These are phyloP conservation scores for Talaromyces sp. DNA, from an alignment of 2,329 filamentous ascomycete species.

Conservation along the genomic window DNA sequence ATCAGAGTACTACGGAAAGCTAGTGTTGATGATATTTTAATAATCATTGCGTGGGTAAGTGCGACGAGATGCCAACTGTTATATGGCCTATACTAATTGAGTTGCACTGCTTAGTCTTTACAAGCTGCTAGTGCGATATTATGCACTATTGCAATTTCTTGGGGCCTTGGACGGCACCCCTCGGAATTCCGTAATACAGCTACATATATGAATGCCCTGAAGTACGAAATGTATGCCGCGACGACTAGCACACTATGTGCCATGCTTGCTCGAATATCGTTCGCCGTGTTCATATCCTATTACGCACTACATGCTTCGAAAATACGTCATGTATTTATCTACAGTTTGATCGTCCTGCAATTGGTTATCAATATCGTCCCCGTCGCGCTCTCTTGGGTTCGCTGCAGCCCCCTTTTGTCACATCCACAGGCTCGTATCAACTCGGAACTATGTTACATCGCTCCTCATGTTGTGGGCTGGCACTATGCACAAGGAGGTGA, in stretches of 20 bases:
- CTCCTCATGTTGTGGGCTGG: constrained; percentile 6
- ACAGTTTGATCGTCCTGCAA: constrained; percentile 13
- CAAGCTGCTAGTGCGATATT: constrained; percentile 7
- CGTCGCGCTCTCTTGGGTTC: constrained; percentile 13
- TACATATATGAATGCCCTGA: constrained; percentile 8
- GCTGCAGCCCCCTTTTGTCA: not conserved
- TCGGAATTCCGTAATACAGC: constrained; percentile 7
- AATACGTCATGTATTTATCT: constrained; percentile 13
- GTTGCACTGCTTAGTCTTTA: not conserved
- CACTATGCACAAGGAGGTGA: constrained; percentile 12
- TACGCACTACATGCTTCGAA: constrained; percentile 12
- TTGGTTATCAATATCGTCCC: constrained; percentile 14
- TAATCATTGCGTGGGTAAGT: constrained; percentile 14
- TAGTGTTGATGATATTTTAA: constrained; percentile 8
- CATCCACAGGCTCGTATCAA: not conserved
- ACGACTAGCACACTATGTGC: constrained; percentile 15
- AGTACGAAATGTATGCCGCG: constrained; percentile 14
- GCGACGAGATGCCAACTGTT: not conserved
- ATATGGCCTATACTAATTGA: not conserved
- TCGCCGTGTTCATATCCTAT: constrained; percentile 15
- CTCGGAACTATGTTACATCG: constrained; percentile 12
- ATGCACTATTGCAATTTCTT: constrained; percentile 12
- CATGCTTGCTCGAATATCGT: constrained; percentile 16
- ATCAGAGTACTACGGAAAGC: constrained; percentile 2
- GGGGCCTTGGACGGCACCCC: constrained; percentile 16